A percentile compares a stretch with the other conserved stretches of the same genome.
Evolutionary conservation across 2,329 filamentous ascomycete genomes (phyloP).

Genomic region (Xylariales sp.): DNA sequence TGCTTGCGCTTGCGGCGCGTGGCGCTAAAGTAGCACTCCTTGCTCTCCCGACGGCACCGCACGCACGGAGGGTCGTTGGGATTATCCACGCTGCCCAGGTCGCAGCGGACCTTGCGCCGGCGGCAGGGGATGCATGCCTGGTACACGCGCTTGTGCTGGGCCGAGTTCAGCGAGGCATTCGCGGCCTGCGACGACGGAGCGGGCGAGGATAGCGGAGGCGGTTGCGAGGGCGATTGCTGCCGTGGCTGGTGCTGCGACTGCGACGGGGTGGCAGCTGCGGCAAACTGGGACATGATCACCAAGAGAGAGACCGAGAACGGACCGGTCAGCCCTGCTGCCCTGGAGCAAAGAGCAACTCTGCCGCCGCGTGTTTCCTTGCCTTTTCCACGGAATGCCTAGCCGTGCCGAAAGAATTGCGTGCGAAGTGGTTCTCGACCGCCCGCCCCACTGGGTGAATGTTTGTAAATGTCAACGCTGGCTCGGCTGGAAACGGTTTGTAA

Average conservation of each 20-base stretch:
- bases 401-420: no score
- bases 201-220: slow-evolving; percentile 4
- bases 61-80: slow-evolving; percentile 92
- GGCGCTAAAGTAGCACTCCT: slow-evolving; percentile 95
- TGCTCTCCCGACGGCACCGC: slow-evolving; percentile 88
- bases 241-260: slow-evolving; percentile 1
- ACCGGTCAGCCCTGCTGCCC: slow-evolving; percentile 4
- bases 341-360: no score
- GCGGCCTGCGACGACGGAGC: no score
- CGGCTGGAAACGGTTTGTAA: slow-evolving; percentile 29
- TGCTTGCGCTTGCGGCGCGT: slow-evolving; percentile 88
- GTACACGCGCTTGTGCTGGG: slow-evolving; percentile 58
- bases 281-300: slow-evolving; percentile 8
- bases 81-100: slow-evolving; percentile 77
- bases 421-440: no score
- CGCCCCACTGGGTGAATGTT: no score
- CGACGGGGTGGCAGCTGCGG: slow-evolving; percentile 1
- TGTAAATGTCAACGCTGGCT: no score
- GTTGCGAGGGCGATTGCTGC: slow-evolving; percentile 3
- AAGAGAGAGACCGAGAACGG: no score
- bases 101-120: slow-evolving; percentile 58
- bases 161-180: no score
- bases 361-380: no score
- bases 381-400: no score
- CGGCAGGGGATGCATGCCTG: slow-evolving; percentile 61